Conservation (phyloP, 2,329 filamentous ascomycete species). For the Colletotrichum sp. region DNA sequence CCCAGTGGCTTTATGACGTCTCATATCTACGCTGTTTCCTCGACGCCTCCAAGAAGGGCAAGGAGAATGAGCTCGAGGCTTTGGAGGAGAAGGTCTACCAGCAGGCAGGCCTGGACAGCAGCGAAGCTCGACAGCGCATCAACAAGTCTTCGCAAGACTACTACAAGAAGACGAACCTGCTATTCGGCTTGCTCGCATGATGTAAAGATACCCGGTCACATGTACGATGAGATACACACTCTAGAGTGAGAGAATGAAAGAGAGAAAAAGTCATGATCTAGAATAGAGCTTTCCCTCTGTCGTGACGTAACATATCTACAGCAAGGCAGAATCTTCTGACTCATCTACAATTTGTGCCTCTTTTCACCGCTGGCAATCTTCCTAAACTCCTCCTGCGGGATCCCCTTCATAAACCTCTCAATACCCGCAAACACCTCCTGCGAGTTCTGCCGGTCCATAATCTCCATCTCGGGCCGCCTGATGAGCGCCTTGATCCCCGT, state of each 20-base stretch:
- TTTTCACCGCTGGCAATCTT: slow-evolving; percentile 88
- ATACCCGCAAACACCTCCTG: slow-evolving; percentile 86
- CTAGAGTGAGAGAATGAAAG: background rate
- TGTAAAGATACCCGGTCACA: background rate
- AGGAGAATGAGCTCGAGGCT: slow-evolving; percentile 38
- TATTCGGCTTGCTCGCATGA: slow-evolving; percentile 77
- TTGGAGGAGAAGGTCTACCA: slow-evolving; percentile 52
- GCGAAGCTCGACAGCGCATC: slow-evolving; percentile 58
- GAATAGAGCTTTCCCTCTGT: background rate
- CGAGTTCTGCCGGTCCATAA: slow-evolving; percentile 78
- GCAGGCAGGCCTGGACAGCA: slow-evolving; percentile 49
- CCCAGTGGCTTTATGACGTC: slow-evolving; percentile 68
- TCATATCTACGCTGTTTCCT: slow-evolving; percentile 54
- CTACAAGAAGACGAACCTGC: slow-evolving; percentile 79
- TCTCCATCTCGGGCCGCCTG: slow-evolving; percentile 71
- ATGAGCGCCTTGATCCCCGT: slow-evolving; percentile 86
- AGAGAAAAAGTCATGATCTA: background rate
- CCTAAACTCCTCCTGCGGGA: slow-evolving; percentile 88
- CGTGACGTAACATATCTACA: background rate
- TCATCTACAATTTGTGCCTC: slow-evolving; percentile 82
- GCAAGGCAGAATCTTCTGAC: background rate
- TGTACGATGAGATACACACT: background rate
- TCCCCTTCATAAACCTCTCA: slow-evolving; percentile 77
- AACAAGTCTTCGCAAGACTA: slow-evolving; percentile 73
- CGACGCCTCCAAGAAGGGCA: slow-evolving; percentile 27